A percentile compares a stretch with the other conserved stretches of the same genome.
Conservation (phyloP, 345 rosid genomes). For the Odontarrhena argentea region DNA sequence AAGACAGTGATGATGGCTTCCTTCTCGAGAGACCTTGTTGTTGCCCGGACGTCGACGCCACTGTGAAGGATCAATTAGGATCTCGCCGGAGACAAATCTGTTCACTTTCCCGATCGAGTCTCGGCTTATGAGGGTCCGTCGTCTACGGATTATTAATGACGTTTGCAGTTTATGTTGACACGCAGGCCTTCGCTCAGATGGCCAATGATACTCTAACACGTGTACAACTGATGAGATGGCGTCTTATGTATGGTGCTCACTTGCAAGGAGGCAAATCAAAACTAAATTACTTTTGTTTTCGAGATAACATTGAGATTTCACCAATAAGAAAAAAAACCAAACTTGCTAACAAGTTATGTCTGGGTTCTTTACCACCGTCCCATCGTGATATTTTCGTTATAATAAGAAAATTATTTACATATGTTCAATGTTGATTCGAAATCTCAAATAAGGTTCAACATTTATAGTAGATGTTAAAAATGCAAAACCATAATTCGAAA, state of each 20-base stretch:
- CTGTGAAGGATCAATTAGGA: conserved; percentile 50
- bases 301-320: no score
- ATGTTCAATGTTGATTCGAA: no score
- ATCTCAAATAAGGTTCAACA: no score
- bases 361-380: no score
- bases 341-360: no score
- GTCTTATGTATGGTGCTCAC: conserved; percentile 19
- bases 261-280: conserved; percentile 1
- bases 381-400: no score
- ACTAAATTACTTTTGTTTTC: not conserved
- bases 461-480: no score
- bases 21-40: conserved; percentile 57
- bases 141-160: not conserved
- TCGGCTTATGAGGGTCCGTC: not conserved
- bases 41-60: conserved; percentile 88
- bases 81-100: conserved; percentile 34
- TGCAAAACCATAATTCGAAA: no score
- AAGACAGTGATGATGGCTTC: conserved; percentile 45
- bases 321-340: no score
- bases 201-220: conserved; percentile 15
- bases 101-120: not conserved
- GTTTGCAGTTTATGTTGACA: conserved; percentile 1
- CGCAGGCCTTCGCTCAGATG: conserved; percentile 23
- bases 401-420: no score
- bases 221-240: conserved; percentile 26